phyloP scores from a whole-genome alignment of 2,329 filamentous ascomycete species.

The Fusarium mexicanum region DNA sequence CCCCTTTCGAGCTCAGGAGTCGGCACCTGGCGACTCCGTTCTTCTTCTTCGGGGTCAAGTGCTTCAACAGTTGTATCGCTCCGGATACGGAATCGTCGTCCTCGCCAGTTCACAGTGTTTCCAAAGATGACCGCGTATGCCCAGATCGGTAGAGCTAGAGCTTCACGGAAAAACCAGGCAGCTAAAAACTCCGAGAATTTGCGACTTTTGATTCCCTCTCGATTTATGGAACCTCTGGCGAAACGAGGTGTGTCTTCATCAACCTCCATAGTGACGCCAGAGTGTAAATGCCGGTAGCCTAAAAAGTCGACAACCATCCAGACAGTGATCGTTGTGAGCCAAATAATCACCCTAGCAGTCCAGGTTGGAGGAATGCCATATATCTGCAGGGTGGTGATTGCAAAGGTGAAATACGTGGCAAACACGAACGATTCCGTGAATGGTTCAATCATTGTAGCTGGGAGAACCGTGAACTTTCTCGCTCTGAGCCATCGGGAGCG shows the following conservation, averaged over 20 bases:
- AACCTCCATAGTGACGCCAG: constrained; percentile 73
- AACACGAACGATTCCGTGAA: constrained; percentile 90
- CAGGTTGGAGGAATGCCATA: constrained; percentile 72
- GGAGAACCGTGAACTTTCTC: constrained; percentile 90
- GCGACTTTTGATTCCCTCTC: constrained; percentile 57
- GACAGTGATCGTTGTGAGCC: constrained; percentile 68
- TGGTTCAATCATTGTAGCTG: constrained; percentile 91
- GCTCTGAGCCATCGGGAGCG: constrained; percentile 92
- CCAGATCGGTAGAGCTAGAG: constrained; percentile 89
- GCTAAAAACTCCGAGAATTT: constrained; percentile 76
- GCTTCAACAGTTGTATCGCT: constrained; percentile 82
- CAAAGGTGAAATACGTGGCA: constrained; percentile 82
- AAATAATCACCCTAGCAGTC: constrained; percentile 71
- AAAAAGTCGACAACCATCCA: constrained; percentile 84
- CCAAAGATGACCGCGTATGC: constrained; percentile 89
- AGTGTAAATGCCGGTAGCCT: constrained; percentile 79
- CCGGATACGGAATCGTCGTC: constrained; percentile 81
- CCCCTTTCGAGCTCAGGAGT: constrained; percentile 42
- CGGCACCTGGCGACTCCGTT: constrained; percentile 6
- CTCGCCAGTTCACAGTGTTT: constrained; percentile 86
- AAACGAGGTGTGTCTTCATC: constrained; percentile 81
- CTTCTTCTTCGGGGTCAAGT: constrained; percentile 28
- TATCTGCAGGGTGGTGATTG: constrained; percentile 70
- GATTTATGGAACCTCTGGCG: constrained; percentile 59
- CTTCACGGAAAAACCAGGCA: constrained; percentile 87